These are phyloP conservation scores for Jacaranda copaia DNA, from an alignment of 257 asterid species.

Conservation along the genomic window DNA sequence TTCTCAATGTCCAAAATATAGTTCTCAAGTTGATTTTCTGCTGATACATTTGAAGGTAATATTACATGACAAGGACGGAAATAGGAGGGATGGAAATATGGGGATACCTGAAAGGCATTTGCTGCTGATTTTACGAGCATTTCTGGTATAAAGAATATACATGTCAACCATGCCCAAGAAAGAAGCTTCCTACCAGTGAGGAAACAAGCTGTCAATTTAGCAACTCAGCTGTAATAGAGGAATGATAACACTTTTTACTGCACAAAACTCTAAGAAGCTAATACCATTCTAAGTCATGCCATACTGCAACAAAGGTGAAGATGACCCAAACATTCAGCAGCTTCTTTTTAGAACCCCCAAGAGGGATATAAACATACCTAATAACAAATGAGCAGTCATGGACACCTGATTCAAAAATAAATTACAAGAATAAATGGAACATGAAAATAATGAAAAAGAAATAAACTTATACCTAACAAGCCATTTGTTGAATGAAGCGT, in stretches of 20 bases:
- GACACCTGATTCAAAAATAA: constrained; percentile 22
- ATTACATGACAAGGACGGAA: constrained; percentile 15
- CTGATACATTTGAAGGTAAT: constrained; percentile 14
- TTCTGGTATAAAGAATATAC: constrained; percentile 93
- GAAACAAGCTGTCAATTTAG: constrained; percentile 35
- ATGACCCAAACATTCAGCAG: constrained; percentile 93
- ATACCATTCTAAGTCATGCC: constrained; percentile 98
- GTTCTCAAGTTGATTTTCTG: constrained; percentile 9
- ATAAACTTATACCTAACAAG: constrained; percentile 75
- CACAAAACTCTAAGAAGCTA: constrained; percentile 34
- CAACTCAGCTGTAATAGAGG: constrained; percentile 14
- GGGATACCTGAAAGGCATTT: constrained; percentile 62
- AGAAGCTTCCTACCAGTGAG: constrained; percentile 85
- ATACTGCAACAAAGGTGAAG: constrained; percentile 95
- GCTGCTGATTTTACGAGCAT: constrained; percentile 82
- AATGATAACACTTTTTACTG: constrained; percentile 27
- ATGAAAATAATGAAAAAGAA: constrained; percentile 15
- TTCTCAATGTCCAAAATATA: background rate
- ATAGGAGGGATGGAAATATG: constrained; percentile 27
- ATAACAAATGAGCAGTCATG: constrained; percentile 25
- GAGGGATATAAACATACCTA: constrained; percentile 95
- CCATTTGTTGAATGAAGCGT: constrained; percentile 98
- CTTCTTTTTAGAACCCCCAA: constrained; percentile 89
- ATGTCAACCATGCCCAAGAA: constrained; percentile 99
- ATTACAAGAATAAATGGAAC: constrained; percentile 17